A percentile compares a stretch with the other conserved stretches of the same genome.
Evolutionary conservation across 192 early-diverging fungal genomes (phyloP).

Genomic region (Coemansia sp.): DNA sequence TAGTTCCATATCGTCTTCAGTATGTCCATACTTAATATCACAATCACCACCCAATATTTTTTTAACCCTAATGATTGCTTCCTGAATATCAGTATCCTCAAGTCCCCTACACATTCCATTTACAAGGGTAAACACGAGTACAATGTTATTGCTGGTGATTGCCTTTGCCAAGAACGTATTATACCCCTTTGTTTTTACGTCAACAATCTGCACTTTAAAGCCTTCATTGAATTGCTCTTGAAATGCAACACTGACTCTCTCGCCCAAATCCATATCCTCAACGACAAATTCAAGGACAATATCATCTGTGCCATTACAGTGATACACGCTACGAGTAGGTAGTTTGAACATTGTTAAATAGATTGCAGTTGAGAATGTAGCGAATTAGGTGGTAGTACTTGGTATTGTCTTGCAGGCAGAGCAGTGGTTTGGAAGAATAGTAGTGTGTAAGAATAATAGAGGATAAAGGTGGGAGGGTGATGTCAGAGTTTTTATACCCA

Average conservation of each 20-base stretch:
- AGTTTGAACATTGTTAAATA: neutral
- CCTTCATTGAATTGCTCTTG: neutral
- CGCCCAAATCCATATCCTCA: neutral
- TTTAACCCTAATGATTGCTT: neutral
- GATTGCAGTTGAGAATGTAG: neutral
- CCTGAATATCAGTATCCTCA: neutral
- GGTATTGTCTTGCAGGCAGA: too few species aligned
- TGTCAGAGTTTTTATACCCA: neutral
- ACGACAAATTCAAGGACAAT: neutral
- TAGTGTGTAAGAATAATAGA: neutral
- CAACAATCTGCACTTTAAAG: neutral
- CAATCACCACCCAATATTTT: neutral
- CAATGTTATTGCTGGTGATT: neutral
- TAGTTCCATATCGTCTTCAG: too few species aligned
- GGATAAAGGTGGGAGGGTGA: neutral
- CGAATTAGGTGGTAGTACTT: neutral
- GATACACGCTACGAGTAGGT: neutral
- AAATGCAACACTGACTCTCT: neutral
- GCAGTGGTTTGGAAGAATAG: neutral
- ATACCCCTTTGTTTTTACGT: neutral
- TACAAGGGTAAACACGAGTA: neutral
- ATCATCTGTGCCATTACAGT: neutral
- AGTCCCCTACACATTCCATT: neutral
- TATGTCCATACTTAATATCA: neutral
- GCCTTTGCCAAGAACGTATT: too few species aligned